Percentiles rank a stretch among this genome's conserved stretches.
These are phyloP conservation scores for Alloteropsis semialata DNA, from an alignment of 176 grass and related monocot species.

Conservation along the genomic window DNA sequence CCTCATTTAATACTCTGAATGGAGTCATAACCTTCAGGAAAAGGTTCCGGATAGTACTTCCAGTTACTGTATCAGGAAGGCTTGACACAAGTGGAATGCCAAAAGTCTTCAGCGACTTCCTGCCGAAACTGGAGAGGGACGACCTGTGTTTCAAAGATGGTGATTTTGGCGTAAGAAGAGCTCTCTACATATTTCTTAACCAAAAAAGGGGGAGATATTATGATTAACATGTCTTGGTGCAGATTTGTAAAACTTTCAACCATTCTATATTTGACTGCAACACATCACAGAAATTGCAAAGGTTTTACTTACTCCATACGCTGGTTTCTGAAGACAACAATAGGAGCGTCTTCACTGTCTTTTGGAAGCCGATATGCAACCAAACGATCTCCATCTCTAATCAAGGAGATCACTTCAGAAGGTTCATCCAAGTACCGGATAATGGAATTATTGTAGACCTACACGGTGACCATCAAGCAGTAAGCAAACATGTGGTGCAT, in stretches of 20 bases:
- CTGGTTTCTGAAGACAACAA: conserved; percentile 85
- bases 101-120: conserved; percentile 80
- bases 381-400: conserved; percentile 86
- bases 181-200: background rate
- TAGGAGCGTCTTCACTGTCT: conserved; percentile 58
- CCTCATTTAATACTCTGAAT: conserved; percentile 48
- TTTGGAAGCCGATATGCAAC: conserved; percentile 80
- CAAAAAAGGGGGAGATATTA: background rate
- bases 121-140: conserved; percentile 48
- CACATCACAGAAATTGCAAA: conserved; percentile 15
- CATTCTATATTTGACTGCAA: background rate
- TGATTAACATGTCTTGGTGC: background rate
- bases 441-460: conserved; percentile 81
- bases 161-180: background rate
- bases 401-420: conserved; percentile 79
- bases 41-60: conserved; percentile 44
- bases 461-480: conserved; percentile 8
- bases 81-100: conserved; percentile 72
- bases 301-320: conserved; percentile 68
- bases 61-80: conserved; percentile 57
- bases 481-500: conserved; percentile 20
- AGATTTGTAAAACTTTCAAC: conserved; percentile 5
- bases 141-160: conserved; percentile 31
- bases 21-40: conserved; percentile 69
- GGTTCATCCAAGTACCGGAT: conserved; percentile 83